These are phyloP conservation scores for Pestalotiopsis sp. DNA, from an alignment of 2,329 filamentous ascomycete species.

Conservation along the genomic window DNA sequence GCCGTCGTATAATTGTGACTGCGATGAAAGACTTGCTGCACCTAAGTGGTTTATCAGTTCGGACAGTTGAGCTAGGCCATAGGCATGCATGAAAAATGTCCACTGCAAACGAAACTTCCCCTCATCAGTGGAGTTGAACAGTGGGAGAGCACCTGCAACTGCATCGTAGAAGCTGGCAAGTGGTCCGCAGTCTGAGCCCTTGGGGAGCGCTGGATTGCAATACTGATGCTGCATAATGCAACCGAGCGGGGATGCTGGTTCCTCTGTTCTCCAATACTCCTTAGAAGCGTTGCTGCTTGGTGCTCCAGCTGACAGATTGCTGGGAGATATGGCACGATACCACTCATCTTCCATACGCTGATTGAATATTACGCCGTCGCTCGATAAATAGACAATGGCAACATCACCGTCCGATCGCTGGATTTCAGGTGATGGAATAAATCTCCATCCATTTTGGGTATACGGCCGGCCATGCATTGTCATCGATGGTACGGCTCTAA, in stretches of 20 bases:
- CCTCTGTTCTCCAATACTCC: not conserved
- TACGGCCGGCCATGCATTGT: not conserved
- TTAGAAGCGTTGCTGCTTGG: not conserved
- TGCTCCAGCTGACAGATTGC: not conserved
- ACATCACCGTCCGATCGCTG: not conserved
- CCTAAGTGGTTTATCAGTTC: not conserved
- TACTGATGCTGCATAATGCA: constrained; percentile 6
- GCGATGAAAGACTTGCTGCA: not conserved
- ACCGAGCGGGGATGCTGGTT: constrained; percentile 7
- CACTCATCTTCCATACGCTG: constrained; percentile 3
- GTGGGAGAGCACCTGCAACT: not conserved
- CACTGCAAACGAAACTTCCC: not conserved
- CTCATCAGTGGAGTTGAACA: not conserved
- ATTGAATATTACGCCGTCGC: not conserved
- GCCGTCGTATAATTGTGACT: not conserved
- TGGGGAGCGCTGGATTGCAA: constrained; percentile 4
- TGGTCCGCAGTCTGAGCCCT: not conserved
- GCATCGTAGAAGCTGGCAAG: constrained; percentile 3
- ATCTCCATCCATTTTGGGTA: not conserved
- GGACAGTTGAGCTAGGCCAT: not conserved
- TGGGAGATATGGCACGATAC: not conserved
- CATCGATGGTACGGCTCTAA: not conserved
- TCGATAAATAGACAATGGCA: not conserved
- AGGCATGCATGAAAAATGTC: not conserved
- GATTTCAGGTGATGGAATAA: not conserved